Evolutionary conservation across 805 yeast species (phyloP).

Genomic region (Maudiozyma turicensis): DNA sequence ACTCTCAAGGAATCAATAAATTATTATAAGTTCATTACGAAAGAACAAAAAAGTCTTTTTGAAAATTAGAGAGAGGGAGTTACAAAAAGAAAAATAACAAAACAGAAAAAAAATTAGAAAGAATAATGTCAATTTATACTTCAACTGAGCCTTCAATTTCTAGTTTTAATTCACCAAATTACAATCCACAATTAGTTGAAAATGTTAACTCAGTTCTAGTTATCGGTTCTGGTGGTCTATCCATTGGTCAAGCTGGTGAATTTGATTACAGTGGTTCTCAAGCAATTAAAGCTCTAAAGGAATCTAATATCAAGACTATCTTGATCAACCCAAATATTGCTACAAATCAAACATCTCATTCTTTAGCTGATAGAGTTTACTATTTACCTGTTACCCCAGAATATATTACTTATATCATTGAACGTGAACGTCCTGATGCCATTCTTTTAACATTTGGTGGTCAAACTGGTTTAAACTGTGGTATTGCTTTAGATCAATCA

Average conservation of each 20-base stretch:
- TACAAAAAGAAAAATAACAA: not conserved
- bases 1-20: not conserved
- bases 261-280: slow-evolving; percentile 96
- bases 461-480: slow-evolving; percentile 94
- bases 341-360: slow-evolving; percentile 91
- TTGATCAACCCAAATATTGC: slow-evolving; percentile 94
- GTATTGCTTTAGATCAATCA: slow-evolving; percentile 89
- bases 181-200: slow-evolving; percentile 26
- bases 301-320: slow-evolving; percentile 76
- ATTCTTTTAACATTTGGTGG: slow-evolving; percentile 96
- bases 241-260: slow-evolving; percentile 98
- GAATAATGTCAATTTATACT: slow-evolving; percentile 19
- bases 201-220: slow-evolving; percentile 52
- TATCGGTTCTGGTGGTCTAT: slow-evolving; percentile 94
- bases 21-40: not conserved
- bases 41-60: not conserved
- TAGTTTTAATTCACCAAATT: slow-evolving; percentile 22
- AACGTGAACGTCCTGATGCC: slow-evolving; percentile 94
- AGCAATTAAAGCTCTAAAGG: slow-evolving; percentile 91
- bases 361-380: slow-evolving; percentile 90
- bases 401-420: slow-evolving; percentile 88
- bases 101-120: not conserved
- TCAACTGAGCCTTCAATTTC: slow-evolving; percentile 25
- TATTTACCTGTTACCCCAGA: slow-evolving; percentile 96
- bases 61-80: not conserved